Evolutionary conservation across 345 rosid genomes (phyloP).

Genomic region (Syzygium jambos): DNA sequence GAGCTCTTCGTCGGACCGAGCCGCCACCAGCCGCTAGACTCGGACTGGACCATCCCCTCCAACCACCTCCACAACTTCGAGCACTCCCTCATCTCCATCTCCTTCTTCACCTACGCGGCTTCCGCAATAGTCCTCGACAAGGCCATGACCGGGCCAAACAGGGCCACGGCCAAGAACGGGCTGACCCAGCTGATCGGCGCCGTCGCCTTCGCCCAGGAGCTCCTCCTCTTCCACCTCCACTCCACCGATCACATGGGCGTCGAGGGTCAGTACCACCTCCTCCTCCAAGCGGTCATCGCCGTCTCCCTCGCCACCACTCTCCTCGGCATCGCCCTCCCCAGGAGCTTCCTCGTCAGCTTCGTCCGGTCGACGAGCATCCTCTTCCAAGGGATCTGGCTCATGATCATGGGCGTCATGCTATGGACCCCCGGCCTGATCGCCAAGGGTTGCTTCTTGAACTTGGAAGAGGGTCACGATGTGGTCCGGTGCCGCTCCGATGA

Average conservation of each 20-base stretch:
- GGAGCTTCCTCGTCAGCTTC: slow-evolving; percentile 62
- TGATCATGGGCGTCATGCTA: slow-evolving; percentile 59
- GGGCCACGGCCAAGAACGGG: slow-evolving; percentile 11
- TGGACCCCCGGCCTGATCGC: slow-evolving; percentile 69
- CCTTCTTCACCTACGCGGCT: slow-evolving; percentile 58
- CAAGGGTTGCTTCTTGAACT: slow-evolving; percentile 51
- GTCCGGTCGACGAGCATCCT: slow-evolving; percentile 52
- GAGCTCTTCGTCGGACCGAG: slow-evolving; percentile 71
- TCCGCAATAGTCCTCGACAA: slow-evolving; percentile 49
- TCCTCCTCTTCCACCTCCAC: slow-evolving; percentile 72
- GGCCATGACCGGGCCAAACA: slow-evolving; percentile 2
- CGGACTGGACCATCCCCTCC: slow-evolving; percentile 76
- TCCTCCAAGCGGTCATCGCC: slow-evolving; percentile 42
- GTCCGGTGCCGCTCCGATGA: slow-evolving; percentile 45
- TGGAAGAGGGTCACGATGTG: slow-evolving; percentile 61
- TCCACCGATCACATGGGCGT: slow-evolving; percentile 76
- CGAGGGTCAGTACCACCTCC: slow-evolving; percentile 80
- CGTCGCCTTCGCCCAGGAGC: slow-evolving; percentile 58
- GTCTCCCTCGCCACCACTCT: slow-evolving; percentile 58
- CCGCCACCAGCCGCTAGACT: slow-evolving; percentile 72
- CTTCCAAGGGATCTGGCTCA: slow-evolving; percentile 77
- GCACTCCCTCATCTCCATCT: slow-evolving; percentile 56
- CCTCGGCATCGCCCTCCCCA: slow-evolving; percentile 47
- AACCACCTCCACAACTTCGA: slow-evolving; percentile 86
- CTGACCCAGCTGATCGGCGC: slow-evolving; percentile 48